Percentiles rank a stretch among this genome's conserved stretches.
phyloP scores from a whole-genome alignment of 1,284 basidiomycete species.

The Ganoderma boninense region DNA sequence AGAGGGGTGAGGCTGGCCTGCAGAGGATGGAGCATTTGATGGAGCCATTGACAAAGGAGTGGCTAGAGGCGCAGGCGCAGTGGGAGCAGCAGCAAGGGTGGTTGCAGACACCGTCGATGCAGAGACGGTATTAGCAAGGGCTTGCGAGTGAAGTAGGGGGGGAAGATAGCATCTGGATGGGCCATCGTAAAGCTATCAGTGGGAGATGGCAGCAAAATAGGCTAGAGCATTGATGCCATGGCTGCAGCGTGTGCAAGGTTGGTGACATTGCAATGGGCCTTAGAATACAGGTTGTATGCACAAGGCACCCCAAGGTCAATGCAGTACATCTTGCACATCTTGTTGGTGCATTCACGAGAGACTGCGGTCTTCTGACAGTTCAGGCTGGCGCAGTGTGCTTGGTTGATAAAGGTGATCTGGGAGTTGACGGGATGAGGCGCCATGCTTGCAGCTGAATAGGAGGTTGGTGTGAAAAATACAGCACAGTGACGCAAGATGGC shows the following conservation, averaged over 20 bases:
- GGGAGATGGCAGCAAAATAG: too few relatives aligned
- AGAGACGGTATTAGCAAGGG: too few relatives aligned
- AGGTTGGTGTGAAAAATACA: too few relatives aligned
- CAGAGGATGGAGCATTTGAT: too few relatives aligned
- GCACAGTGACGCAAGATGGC: background rate
- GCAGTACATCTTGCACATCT: background rate
- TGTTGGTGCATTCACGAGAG: background rate
- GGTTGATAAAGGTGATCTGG: background rate
- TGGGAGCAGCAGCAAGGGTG: too few relatives aligned
- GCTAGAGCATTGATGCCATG: too few relatives aligned
- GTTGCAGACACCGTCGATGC: too few relatives aligned
- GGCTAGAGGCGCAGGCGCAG: too few relatives aligned
- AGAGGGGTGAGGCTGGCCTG: too few relatives aligned
- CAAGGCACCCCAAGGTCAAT: background rate
- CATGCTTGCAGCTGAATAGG: background rate
- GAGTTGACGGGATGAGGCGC: background rate
- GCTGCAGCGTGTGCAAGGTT: background rate
- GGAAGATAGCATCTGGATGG: background rate
- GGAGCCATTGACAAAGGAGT: too few relatives aligned
- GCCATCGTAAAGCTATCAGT: background rate
- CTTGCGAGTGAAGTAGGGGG: background rate
- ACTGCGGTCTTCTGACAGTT: background rate
- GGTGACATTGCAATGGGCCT: background rate
- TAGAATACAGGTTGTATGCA: background rate
- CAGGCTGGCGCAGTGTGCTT: background rate